Evolutionary conservation across 768 basidiomycete genomes (phyloP).

Genomic region (Mycena haematopus): DNA sequence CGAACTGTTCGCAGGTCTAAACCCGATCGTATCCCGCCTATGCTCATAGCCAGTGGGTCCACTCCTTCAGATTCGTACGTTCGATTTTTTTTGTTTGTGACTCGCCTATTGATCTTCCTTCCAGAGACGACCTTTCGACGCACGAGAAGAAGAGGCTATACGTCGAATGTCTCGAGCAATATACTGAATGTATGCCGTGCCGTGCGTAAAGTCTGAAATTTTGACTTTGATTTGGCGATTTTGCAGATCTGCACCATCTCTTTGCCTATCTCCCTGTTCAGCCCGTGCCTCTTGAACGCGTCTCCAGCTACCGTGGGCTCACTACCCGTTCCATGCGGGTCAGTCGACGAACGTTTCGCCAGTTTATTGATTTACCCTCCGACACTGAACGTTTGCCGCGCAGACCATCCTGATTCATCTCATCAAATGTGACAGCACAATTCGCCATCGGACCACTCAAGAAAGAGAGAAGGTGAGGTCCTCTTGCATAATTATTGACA

Average conservation of each 20-base stretch:
- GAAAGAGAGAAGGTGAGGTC: conserved; percentile 13
- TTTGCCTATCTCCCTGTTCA: conserved; percentile 1
- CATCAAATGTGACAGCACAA: neutral
- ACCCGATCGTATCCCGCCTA: neutral
- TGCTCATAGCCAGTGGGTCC: conserved; percentile 9
- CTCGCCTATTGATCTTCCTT: neutral
- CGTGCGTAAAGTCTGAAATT: neutral
- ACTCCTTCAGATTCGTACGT: conserved; percentile 21
- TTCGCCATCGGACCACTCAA: neutral
- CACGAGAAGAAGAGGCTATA: conserved; percentile 25
- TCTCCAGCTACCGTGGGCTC: conserved; percentile 11
- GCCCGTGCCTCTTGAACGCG: conserved; percentile 19
- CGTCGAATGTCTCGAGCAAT: conserved; percentile 19
- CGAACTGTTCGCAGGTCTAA: neutral
- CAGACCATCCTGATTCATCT: conserved; percentile 25
- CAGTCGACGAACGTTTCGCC: neutral
- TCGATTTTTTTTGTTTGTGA: neutral
- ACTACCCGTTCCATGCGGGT: conserved; percentile 20
- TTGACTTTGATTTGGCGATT: neutral
- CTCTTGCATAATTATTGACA: neutral
- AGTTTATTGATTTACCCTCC: neutral
- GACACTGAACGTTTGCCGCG: neutral
- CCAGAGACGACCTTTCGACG: conserved; percentile 16
- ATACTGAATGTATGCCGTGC: conserved; percentile 12
- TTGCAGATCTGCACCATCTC: conserved; percentile 19